phyloP scores from a whole-genome alignment of 2,329 filamentous ascomycete species.

The Huntiella omanensis region DNA sequence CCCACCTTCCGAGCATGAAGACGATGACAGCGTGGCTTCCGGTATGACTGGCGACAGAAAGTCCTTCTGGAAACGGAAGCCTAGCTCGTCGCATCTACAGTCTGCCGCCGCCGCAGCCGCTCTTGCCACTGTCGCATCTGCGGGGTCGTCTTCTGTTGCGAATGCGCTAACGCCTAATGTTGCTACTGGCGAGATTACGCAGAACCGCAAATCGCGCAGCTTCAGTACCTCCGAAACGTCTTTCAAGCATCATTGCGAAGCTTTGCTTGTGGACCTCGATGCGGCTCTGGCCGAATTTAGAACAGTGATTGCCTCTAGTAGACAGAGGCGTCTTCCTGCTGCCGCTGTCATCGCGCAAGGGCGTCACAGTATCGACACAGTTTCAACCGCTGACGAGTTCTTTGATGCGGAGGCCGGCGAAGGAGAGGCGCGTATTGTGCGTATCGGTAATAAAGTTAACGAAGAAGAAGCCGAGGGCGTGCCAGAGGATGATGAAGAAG shows the following conservation, averaged over 20 bases:
- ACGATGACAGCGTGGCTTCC: conserved; percentile 13
- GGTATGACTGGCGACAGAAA: conserved; percentile 17
- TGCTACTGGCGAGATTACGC: conserved; percentile 16
- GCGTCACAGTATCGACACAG: conserved; percentile 59
- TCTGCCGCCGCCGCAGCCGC: conserved; percentile 19
- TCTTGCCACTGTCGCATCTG: conserved; percentile 20
- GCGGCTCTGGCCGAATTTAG: conserved; percentile 69
- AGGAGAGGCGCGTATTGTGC: conserved; percentile 46
- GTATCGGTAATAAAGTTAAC: conserved; percentile 42
- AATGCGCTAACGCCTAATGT: conserved; percentile 14
- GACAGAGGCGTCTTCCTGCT: conserved; percentile 47
- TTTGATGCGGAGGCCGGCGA: conserved; percentile 69
- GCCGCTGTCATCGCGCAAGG: conserved; percentile 22
- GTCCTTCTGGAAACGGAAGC: conserved; percentile 85
- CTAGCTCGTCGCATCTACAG: conserved; percentile 31
- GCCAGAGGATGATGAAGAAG: conserved; percentile 25
- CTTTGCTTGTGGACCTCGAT: conserved; percentile 71
- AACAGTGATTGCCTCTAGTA: conserved; percentile 56
- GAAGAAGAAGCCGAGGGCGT: conserved; percentile 47
- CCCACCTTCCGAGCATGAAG: conserved; percentile 27
- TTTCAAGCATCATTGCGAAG: conserved; percentile 64
- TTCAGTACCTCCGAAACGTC: conserved; percentile 37
- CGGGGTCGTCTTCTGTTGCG: conserved; percentile 20
- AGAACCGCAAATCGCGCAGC: conserved; percentile 21
- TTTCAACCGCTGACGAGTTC: conserved; percentile 66